Base-by-base conservation (phyloP, 1,284 basidiomycete species). In the Austroboletus olivaceoglutinosus region DNA sequence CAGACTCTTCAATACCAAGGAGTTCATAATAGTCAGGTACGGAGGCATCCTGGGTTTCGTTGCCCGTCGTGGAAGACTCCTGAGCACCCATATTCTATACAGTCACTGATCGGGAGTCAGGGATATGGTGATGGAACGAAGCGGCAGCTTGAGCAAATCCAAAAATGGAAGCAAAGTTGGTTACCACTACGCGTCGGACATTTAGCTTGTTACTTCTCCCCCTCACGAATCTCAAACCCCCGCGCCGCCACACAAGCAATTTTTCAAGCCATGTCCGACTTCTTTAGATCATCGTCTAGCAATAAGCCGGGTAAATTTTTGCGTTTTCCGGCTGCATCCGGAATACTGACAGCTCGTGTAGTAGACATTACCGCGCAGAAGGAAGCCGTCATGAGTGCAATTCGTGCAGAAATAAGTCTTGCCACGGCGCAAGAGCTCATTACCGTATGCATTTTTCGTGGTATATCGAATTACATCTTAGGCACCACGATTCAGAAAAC, bases 381-480 rank as follows among this genome's bases (percentile, higher is more conserved):
- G 63, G 82, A 89, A 59, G 79, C 82, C 31, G 69, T 93, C 47
- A 87, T 89, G 82, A 75, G 76, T 46, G 76, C 79, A 44, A 78
- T 93, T 49, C 79, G 81, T 38, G 77, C 77, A 45, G 88, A 93
- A 70, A 74, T 92, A 52, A 86, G 82, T 4, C 71, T 90, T 18
- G 77, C 80, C 3, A 89, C 88, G 57, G 89, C 85, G 0, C 90
- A 93, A 64, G 87, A 91, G 58, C 81, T 93, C 49, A 86, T 93
- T 69, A 87, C 83, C 55, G 89, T 90, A 48, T 18, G 53, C 34
- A 18, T 47, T 6, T 19, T n/a, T 42, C 7, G 4, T 11, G 33
- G n/a, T 22, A 16, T 4, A 16, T 33, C 2, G 18, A 18, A 23
- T n/a, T 48, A 31, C 41, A 25, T 45, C 48, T 46, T 19, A 45